Percentiles rank a stretch among this genome's conserved stretches.
These are phyloP conservation scores for Yamadazyma scolyti DNA, from an alignment of 805 yeast genomes.

Conservation along the genomic window DNA sequence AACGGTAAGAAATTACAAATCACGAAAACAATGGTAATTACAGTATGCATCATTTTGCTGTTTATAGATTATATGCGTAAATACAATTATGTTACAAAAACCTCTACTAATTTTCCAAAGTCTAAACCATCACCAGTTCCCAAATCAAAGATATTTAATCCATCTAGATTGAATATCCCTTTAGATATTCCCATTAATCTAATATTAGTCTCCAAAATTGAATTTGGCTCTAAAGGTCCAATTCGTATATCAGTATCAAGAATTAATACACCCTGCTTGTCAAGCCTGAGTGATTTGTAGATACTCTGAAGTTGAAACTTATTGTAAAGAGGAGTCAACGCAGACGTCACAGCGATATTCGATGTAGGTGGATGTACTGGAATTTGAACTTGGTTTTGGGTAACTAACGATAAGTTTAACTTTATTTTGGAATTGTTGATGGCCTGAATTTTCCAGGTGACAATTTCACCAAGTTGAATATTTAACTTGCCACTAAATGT, in stretches of 20 bases:
- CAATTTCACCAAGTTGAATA: slow-evolving; percentile 56
- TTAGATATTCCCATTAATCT: slow-evolving; percentile 56
- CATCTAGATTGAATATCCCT: slow-evolving; percentile 64
- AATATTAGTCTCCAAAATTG: slow-evolving; percentile 62
- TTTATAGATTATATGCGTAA: too few species aligned
- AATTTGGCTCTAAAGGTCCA: slow-evolving; percentile 57
- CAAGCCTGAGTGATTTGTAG: slow-evolving; percentile 37
- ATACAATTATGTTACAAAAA: slow-evolving; percentile 49
- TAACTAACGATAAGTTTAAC: slow-evolving; percentile 49
- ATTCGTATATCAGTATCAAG: slow-evolving; percentile 63
- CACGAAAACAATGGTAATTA: too few species aligned
- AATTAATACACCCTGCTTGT: slow-evolving; percentile 55
- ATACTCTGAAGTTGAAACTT: slow-evolving; percentile 20
- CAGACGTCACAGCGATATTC: too few species aligned
- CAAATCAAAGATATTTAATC: slow-evolving; percentile 62
- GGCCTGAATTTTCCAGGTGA: slow-evolving; percentile 63
- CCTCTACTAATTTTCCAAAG: slow-evolving; percentile 67
- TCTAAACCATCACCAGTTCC: slow-evolving; percentile 64
- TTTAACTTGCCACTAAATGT: slow-evolving; percentile 62
- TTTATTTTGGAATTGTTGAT: slow-evolving; percentile 54
- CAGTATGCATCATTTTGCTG: too few species aligned
- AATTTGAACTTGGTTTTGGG: slow-evolving; percentile 19
- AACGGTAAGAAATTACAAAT: too few species aligned
- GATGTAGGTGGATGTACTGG: slow-evolving; percentile 1
- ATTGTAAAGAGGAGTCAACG: slow-evolving; percentile 2